These are phyloP conservation scores for Macrotyloma uniflorum DNA, from an alignment of 306 rosid species.

Conservation along the genomic window DNA sequence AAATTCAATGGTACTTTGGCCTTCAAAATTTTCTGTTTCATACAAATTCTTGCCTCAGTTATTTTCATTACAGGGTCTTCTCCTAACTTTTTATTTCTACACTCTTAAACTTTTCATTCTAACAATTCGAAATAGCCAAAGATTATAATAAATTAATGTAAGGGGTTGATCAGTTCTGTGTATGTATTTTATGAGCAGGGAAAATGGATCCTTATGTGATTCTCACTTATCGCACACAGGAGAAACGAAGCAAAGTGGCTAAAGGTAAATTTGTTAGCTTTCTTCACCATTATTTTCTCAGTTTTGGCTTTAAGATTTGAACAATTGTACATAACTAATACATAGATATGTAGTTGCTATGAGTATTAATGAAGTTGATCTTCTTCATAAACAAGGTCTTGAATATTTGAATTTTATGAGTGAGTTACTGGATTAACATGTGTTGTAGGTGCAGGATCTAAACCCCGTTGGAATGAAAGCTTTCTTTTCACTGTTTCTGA, in stretches of 20 bases:
- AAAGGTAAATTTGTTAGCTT: slow-evolving; percentile 24
- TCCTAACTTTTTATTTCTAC: not conserved
- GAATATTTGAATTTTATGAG: no score
- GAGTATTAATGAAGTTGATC: no score
- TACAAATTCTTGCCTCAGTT: not conserved
- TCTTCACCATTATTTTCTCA: not conserved
- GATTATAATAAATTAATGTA: not conserved
- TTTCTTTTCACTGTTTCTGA: slow-evolving; percentile 49
- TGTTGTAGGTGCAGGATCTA: slow-evolving; percentile 43
- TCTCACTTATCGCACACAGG: slow-evolving; percentile 47
- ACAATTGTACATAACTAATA: no score
- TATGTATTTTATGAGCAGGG: slow-evolving; percentile 30
- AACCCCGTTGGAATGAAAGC: slow-evolving; percentile 50
- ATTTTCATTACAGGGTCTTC: not conserved
- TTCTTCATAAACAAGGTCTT: no score
- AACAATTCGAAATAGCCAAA: not conserved
- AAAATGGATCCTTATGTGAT: slow-evolving; percentile 54
- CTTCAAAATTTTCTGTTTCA: not conserved
- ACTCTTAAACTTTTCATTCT: no score
- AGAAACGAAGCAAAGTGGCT: slow-evolving; percentile 49
- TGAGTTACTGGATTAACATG: not conserved
- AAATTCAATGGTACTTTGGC: not conserved
- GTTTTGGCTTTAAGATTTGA: not conserved
- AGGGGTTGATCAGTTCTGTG: not conserved
- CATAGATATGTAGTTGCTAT: no score